Evolutionary conservation across 225 moss, liverwort and hornwort species (phyloP), one percentile per base, ranked within the genome.

Genomic region (Marchantia polymorpha): DNA sequence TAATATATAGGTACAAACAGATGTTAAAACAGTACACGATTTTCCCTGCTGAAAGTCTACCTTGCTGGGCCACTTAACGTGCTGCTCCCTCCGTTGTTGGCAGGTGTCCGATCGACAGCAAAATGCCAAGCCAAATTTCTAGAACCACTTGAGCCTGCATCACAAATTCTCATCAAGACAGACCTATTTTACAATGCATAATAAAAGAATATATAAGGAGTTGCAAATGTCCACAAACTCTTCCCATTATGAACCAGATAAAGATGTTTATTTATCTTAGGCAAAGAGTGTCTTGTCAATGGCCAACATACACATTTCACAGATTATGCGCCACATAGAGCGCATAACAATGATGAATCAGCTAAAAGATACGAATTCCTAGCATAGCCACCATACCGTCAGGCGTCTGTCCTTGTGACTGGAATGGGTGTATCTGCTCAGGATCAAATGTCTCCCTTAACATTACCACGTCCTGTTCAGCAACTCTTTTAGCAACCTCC

Each of bases 61-160:
- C 87, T 85, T 27, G 85, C 69, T 22, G 82, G 81, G 58, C 77
- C 80, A 76, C 82, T 83, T 15, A 88, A 77, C 80, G 76, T 77
- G 39, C 81, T 86, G 64, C 86, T 92, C 47, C 88, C 90, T 79
- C 88, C 90, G 80, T 83, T 90, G 51, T 89, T 90, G 69, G 92
- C 86, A 80, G 96, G 91, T 23, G 89, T 90, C 13, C 89, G 85
- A 77, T 96, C 96, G 53, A 94, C 90, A 23, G 96, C 94, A 85
- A 94, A 96, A 88, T 94, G 96, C 96, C 96, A 96, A 61, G 94
- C 96, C 82, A 96, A 79, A 79, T 89, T 89, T 79, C 92, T 87
- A 52, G 96, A 94, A 76, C 94, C 87, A 66, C 91, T 86, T 60
- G 91, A 87, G 64, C 94, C 94, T 96, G 80, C 72, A 30, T 80